Evolutionary conservation across 202 grass and related monocot species (phyloP).

Genomic region (Cymbopogon flexuosus): DNA sequence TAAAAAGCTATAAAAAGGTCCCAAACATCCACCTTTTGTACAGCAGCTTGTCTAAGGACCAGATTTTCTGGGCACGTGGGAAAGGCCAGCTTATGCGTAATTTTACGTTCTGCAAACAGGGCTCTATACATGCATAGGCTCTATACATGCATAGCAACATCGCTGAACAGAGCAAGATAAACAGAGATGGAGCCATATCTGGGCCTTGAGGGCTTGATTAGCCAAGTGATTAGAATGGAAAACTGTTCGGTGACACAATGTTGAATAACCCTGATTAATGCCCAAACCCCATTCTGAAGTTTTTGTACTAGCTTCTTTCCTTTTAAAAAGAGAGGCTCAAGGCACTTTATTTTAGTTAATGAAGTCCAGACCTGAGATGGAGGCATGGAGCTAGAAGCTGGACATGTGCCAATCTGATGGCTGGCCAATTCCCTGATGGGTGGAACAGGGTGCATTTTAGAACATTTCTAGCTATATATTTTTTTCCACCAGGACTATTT

Average conservation of each 20-base stretch:
- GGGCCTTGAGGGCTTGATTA: neutral
- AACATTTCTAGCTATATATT: neutral
- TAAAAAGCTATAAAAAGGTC: neutral
- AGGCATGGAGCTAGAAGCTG: neutral
- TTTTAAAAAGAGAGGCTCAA: neutral
- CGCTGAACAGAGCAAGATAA: neutral
- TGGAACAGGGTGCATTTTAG: neutral
- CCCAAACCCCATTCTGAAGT: neutral
- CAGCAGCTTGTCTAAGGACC: neutral
- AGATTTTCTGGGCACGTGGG: neutral
- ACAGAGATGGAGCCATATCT: neutral
- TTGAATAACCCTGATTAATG: conserved; percentile 1
- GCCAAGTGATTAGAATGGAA: neutral
- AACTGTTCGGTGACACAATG: neutral
- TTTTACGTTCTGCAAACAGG: neutral
- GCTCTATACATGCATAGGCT: neutral
- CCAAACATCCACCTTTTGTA: neutral
- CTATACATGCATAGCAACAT: neutral
- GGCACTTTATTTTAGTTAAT: neutral
- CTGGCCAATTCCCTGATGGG: neutral
- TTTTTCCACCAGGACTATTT: neutral
- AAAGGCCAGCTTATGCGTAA: neutral
- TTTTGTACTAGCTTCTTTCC: neutral
- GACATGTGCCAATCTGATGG: neutral
- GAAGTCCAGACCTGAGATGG: neutral